A percentile compares a stretch with the other conserved stretches of the same genome.
Evolutionary conservation across 768 basidiomycete species (phyloP).

Genomic region (Coprinopsis cinerea): DNA sequence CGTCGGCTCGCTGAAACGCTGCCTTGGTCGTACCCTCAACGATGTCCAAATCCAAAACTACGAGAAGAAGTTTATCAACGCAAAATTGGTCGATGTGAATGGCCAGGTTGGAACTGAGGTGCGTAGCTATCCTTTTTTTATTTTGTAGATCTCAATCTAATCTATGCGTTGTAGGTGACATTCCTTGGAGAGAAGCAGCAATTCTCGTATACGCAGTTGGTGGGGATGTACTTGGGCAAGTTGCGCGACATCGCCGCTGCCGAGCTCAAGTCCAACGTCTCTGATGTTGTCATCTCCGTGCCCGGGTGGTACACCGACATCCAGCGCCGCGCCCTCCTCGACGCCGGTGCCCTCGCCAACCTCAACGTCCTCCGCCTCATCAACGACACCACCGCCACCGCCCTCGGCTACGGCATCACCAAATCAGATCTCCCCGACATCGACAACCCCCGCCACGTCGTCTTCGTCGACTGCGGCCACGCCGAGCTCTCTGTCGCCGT

Average conservation of each 20-base stretch:
- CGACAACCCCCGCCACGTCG: constrained; percentile 78
- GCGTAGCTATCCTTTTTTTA: constrained; percentile 22
- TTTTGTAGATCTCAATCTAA: constrained; percentile 3
- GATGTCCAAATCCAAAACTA: constrained; percentile 79
- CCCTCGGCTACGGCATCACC: constrained; percentile 98
- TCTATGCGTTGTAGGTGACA: constrained; percentile 53
- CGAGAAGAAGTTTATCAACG: constrained; percentile 91
- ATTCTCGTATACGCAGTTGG: constrained; percentile 88
- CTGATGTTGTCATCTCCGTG: constrained; percentile 92
- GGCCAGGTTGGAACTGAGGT: constrained; percentile 87
- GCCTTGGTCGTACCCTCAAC: constrained; percentile 73
- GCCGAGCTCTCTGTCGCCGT: constrained; percentile 82
- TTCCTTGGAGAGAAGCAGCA: constrained; percentile 76
- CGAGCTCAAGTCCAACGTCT: constrained; percentile 83
- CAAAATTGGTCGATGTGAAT: constrained; percentile 75
- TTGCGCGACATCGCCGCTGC: constrained; percentile 78
- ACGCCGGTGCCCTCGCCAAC: constrained; percentile 85
- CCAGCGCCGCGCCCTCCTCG: constrained; percentile 85
- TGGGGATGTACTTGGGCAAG: constrained; percentile 87
- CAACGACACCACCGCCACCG: constrained; percentile 94
- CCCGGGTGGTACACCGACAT: constrained; percentile 96
- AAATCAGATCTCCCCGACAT: constrained; percentile 91
- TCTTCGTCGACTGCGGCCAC: constrained; percentile 95
- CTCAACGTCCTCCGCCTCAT: constrained; percentile 91
- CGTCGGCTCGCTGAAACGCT: constrained; percentile 84